These are phyloP conservation scores for Xerocomellus chrysenteron DNA, from an alignment of 768 basidiomycete genomes.

Conservation along the genomic window DNA sequence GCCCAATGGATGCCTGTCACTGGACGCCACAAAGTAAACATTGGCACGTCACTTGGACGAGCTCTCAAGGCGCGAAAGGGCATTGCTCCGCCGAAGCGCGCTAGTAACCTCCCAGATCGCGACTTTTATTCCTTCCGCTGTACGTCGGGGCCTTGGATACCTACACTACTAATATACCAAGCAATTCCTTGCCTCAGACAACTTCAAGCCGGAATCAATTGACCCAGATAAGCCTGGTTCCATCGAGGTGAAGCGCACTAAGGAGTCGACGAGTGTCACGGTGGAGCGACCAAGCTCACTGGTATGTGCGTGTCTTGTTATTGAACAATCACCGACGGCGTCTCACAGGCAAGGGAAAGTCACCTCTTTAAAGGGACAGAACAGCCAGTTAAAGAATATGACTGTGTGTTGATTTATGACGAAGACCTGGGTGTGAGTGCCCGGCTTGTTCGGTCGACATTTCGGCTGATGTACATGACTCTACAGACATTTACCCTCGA, in stretches of 20 bases:
- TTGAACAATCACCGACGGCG: background rate
- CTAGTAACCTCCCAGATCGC: slow-evolving; percentile 50
- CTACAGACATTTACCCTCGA: slow-evolving; percentile 68
- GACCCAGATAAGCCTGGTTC: slow-evolving; percentile 64
- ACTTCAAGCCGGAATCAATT: slow-evolving; percentile 72
- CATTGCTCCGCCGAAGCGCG: slow-evolving; percentile 40
- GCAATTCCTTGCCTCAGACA: slow-evolving; percentile 46
- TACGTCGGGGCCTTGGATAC: slow-evolving; percentile 36
- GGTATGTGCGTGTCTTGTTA: slow-evolving; percentile 37
- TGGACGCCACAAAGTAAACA: slow-evolving; percentile 58
- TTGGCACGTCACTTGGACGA: slow-evolving; percentile 62
- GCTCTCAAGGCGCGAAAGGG: slow-evolving; percentile 70
- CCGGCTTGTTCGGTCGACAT: background rate
- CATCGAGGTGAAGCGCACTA: slow-evolving; percentile 57
- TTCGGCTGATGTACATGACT: slow-evolving; percentile 7
- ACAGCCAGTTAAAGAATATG: slow-evolving; percentile 59
- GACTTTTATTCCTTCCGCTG: slow-evolving; percentile 81
- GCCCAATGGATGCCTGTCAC: slow-evolving; percentile 55
- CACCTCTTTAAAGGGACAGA: slow-evolving; percentile 60
- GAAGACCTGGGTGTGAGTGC: slow-evolving; percentile 63
- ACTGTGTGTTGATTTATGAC: slow-evolving; percentile 81
- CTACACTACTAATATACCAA: background rate
- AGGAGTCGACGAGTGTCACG: slow-evolving; percentile 50
- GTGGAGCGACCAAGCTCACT: slow-evolving; percentile 68
- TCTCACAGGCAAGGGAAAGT: slow-evolving; percentile 48